A percentile compares a stretch with the other conserved stretches of the same genome.
These are phyloP conservation scores for Chloranthus sessilifolius DNA, from an alignment of 164 flowering plant genomes.

Conservation along the genomic window DNA sequence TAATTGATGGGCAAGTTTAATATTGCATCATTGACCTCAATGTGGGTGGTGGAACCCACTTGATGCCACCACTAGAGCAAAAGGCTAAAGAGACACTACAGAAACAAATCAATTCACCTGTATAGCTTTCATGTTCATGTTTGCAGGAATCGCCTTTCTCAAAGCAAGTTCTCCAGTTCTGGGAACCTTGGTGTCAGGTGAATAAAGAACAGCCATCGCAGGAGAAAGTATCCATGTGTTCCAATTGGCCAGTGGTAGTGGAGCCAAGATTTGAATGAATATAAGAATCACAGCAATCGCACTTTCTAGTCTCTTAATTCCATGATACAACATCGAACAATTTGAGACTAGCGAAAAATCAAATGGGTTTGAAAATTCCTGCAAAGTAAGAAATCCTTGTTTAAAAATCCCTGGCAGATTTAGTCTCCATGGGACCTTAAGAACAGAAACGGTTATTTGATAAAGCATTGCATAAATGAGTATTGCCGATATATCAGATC, in stretches of 20 bases:
- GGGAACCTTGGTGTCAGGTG: slow-evolving; percentile 95
- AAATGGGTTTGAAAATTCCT: slow-evolving; percentile 39
- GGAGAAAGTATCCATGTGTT: slow-evolving; percentile 36
- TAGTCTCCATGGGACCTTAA: no score
- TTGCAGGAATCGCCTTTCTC: slow-evolving; percentile 90
- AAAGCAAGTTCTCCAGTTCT: slow-evolving; percentile 95
- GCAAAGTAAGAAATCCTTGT: slow-evolving; percentile 19
- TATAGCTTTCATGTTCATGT: slow-evolving; percentile 75
- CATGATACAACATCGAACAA: slow-evolving; percentile 16
- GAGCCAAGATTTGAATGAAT: slow-evolving; percentile 48
- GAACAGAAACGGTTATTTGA: no score
- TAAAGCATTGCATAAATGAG: no score
- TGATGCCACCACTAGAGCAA: no score
- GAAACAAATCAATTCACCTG: slow-evolving; percentile 43
- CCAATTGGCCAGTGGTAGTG: slow-evolving; percentile 39
- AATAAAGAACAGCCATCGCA: slow-evolving; percentile 80
- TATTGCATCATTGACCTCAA: no score
- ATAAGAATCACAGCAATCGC: slow-evolving; percentile 40
- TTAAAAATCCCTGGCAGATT: no score
- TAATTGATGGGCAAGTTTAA: no score
- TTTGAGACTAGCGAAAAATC: slow-evolving; percentile 12
- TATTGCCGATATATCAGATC: no score
- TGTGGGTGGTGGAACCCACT: no score
- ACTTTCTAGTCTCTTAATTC: slow-evolving; percentile 32
- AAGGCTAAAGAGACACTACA: no score